Conservation (phyloP, 306 rosid species). For the Malus orientalis region DNA sequence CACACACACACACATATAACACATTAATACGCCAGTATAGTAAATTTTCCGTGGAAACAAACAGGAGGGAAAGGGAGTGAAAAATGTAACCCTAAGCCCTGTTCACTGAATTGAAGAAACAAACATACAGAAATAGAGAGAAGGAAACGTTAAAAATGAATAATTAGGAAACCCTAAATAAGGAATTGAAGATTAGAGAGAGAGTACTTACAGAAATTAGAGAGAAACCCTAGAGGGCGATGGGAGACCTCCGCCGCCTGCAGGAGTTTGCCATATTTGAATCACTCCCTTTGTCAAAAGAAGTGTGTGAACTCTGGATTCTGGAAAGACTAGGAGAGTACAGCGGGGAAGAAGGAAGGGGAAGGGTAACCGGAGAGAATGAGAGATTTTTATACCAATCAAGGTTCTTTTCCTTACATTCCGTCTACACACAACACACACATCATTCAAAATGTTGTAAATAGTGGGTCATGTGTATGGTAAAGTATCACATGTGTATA, state of each 20-base stretch:
- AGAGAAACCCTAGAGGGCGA: constrained; percentile 9
- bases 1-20: no score
- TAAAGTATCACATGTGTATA: no score
- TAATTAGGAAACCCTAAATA: background rate
- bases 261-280: background rate
- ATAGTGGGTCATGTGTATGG: no score
- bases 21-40: no score
- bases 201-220: background rate
- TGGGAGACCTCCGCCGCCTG: background rate
- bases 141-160: no score
- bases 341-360: background rate
- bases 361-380: background rate
- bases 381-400: background rate
- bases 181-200: background rate
- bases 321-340: no score
- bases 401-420: no score
- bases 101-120: background rate
- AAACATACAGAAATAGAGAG: background rate
- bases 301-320: background rate
- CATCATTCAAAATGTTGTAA: no score
- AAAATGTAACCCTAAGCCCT: background rate
- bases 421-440: no score
- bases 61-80: background rate
- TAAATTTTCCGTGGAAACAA: background rate
- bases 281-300: background rate